Conservation (phyloP, 2,329 filamentous ascomycete genomes). For the Fusarium goolgardi region DNA sequence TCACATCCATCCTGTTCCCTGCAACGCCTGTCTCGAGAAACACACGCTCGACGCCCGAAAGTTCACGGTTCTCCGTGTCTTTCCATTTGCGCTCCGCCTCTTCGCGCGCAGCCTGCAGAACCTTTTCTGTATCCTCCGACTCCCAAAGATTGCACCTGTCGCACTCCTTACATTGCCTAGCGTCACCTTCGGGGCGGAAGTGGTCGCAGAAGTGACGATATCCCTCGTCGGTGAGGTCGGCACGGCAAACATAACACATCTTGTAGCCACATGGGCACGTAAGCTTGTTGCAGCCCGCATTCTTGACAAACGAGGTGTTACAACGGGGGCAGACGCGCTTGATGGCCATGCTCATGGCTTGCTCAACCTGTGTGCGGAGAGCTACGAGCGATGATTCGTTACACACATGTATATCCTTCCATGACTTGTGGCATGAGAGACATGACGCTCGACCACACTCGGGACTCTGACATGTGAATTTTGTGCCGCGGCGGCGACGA, state of each 20-base stretch:
- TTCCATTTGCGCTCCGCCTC: constrained; percentile 79
- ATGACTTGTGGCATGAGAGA: constrained; percentile 82
- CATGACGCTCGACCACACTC: constrained; percentile 79
- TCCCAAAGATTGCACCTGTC: constrained; percentile 84
- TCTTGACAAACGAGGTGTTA: constrained; percentile 92
- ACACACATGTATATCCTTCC: constrained; percentile 90
- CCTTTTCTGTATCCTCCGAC: constrained; percentile 76
- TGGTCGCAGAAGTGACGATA: constrained; percentile 97
- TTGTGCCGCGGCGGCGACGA: constrained; percentile 76
- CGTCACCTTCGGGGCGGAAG: constrained; percentile 84
- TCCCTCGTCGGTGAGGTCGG: constrained; percentile 77
- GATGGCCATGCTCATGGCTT: constrained; percentile 91
- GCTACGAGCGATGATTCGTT: constrained; percentile 85
- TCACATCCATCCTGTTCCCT: constrained; percentile 40
- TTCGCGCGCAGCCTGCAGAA: constrained; percentile 75
- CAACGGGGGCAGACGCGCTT: constrained; percentile 96
- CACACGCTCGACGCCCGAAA: constrained; percentile 66
- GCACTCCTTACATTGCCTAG: constrained; percentile 79
- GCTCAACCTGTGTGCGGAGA: constrained; percentile 88
- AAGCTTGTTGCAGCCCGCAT: constrained; percentile 94
- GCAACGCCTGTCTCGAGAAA: constrained; percentile 67
- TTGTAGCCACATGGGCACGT: constrained; percentile 95
- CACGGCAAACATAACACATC: constrained; percentile 97
- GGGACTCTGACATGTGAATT: constrained; percentile 80
- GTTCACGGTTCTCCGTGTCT: constrained; percentile 69